Evolutionary conservation across 2,329 filamentous ascomycete species (phyloP), one percentile per base, ranked within the genome.

Genomic region (Penicillium frequentans): DNA sequence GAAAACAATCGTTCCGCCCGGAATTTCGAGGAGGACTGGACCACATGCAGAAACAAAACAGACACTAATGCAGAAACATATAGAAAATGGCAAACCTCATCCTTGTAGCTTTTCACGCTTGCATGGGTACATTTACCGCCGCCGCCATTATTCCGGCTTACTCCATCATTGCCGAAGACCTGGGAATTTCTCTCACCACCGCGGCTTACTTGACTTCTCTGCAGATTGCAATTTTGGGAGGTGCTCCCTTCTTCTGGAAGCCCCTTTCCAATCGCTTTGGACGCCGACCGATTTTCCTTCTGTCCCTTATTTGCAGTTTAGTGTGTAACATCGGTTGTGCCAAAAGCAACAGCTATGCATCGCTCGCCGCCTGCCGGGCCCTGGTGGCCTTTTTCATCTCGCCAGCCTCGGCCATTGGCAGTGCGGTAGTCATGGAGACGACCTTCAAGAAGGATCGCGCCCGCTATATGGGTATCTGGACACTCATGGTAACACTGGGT

Each of bases 381-480:
- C 72, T 85, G 24, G 75, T 77, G 8, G 75, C 80, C 0, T 84
- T 85, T 64, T 85, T 84, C 68, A 84, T 85, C 60, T 79, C 75
- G 16, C 84, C 83, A 6, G 79, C 83, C 0, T 75, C 73, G 14
- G 78, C 80, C 0, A 82, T 85, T 49, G 83, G 83, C 24, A 84
- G 81, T 64, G 83, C 77, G 0, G 81, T 86, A 9, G 83, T 86
- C 3, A 79, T 81, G 16, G 83, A 86, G 64, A 83, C 79, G 1
- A 85, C 83, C 57, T 86, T 85, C 70, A 81, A 80, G 64, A 78
- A 78, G 29, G 80, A 85, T 47, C 72, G 83, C 23, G 83, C 76
- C 5, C 76, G 74, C 49, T 83, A 81, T 49, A 84, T 85, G 79
- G 83, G 83, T 27, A 72, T 84, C 3, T 85, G 83, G 83, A 84